Evolutionary conservation across 371 early-diverging fungal species (phyloP).

Genomic region (Astathelohania contejeani): DNA sequence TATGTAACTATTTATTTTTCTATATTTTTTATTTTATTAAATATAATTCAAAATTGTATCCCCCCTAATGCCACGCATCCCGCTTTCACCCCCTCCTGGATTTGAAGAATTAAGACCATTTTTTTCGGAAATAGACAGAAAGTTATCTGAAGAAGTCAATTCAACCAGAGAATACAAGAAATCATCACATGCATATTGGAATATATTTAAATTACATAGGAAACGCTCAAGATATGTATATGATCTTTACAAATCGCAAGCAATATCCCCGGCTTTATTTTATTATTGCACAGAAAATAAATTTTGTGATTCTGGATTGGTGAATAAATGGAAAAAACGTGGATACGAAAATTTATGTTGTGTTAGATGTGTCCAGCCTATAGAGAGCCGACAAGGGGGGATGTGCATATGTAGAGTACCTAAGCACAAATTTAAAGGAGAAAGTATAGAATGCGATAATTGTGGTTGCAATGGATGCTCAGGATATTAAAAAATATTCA

Average conservation of each 20-base stretch:
- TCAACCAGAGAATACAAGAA: neutral
- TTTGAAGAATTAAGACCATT: neutral
- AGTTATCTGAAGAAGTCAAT: neutral
- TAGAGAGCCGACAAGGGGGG: constrained; percentile 85
- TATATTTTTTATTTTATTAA: no score
- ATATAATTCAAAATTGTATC: no score
- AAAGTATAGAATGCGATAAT: constrained; percentile 42
- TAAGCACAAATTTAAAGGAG: constrained; percentile 66
- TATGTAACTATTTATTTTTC: no score
- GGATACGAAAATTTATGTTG: constrained; percentile 95
- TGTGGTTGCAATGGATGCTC: constrained; percentile 36
- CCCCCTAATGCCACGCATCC: no score
- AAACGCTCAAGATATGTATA: constrained; percentile 72
- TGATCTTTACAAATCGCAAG: constrained; percentile 75
- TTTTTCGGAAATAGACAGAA: neutral
- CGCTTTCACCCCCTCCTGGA: neutral
- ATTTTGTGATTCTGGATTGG: constrained; percentile 74
- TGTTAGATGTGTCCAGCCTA: constrained; percentile 78
- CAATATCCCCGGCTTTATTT: constrained; percentile 72
- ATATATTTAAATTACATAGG: constrained; percentile 83
- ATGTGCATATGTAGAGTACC: constrained; percentile 94
- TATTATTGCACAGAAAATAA: constrained; percentile 71
- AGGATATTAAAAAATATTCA: constrained; percentile 11
- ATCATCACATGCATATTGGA: constrained; percentile 55
- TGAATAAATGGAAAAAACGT: constrained; percentile 89